These are phyloP conservation scores for Hippophae rhamnoides DNA, from an alignment of 306 rosid genomes.

Conservation along the genomic window DNA sequence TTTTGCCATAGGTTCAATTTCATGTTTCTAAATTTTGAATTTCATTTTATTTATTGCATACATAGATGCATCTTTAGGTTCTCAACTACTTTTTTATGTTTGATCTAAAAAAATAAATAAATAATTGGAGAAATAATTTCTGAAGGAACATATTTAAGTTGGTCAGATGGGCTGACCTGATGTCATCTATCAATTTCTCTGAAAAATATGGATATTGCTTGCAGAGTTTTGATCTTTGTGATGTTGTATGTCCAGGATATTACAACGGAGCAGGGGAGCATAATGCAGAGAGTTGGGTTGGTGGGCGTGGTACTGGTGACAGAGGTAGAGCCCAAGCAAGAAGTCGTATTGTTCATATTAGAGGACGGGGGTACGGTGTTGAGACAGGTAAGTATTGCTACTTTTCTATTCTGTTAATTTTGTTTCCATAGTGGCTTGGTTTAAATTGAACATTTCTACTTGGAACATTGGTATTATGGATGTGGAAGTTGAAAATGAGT, in stretches of 20 bases:
- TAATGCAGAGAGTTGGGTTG: constrained; percentile 69
- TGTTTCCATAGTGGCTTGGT: not conserved
- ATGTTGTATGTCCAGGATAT: constrained; percentile 31
- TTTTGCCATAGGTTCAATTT: not conserved
- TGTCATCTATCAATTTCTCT: too few relatives aligned
- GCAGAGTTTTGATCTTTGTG: not conserved
- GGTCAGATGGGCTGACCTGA: not conserved
- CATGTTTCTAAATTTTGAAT: too few relatives aligned
- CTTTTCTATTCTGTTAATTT: constrained; percentile 63
- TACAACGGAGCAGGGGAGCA: constrained; percentile 58
- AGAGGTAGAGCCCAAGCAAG: constrained; percentile 65
- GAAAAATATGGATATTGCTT: constrained; percentile 8
- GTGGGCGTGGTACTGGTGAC: constrained; percentile 63
- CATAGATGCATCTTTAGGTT: too few relatives aligned
- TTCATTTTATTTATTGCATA: too few relatives aligned
- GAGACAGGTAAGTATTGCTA: constrained; percentile 49
- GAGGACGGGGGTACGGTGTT: constrained; percentile 54
- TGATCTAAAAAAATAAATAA: too few relatives aligned
- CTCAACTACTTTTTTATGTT: too few relatives aligned
- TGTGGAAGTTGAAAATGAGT: too few relatives aligned
- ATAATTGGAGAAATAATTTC: too few relatives aligned
- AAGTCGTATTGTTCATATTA: constrained; percentile 47
- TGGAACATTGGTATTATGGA: too few relatives aligned
- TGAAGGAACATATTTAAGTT: not conserved
- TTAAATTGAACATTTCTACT: too few relatives aligned